A percentile compares a stretch with the other conserved stretches of the same genome.
These are phyloP conservation scores for Pseudogymnoascus sp. DNA, from an alignment of 2,329 filamentous ascomycete species.

Conservation along the genomic window DNA sequence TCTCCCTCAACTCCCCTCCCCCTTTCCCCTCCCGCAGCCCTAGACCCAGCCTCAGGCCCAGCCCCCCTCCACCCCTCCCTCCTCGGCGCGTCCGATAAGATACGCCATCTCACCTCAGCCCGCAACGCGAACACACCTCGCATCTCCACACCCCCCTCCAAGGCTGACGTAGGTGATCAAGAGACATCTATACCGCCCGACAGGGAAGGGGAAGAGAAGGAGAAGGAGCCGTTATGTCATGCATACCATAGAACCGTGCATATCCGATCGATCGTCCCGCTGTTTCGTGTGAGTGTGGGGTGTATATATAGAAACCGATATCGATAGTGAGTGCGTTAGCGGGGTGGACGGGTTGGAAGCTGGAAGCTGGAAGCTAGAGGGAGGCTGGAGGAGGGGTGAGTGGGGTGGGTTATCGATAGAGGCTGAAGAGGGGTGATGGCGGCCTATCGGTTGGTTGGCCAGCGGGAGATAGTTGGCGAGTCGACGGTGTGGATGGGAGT, in stretches of 20 bases:
- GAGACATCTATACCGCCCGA: neutral
- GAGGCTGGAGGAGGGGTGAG: neutral
- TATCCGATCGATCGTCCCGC: neutral
- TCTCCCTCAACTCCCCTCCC: too few species aligned
- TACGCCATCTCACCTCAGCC: neutral
- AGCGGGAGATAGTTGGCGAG: neutral
- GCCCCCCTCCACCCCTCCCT: neutral
- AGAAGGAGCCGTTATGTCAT: neutral
- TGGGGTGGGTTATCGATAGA: neutral
- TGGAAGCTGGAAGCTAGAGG: neutral
- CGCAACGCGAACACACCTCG: neutral
- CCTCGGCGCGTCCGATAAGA: neutral
- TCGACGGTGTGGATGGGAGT: neutral
- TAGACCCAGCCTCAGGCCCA: neutral
- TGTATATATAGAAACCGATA: neutral
- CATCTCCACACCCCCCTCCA: neutral
- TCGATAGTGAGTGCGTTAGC: neutral
- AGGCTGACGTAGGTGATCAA: neutral
- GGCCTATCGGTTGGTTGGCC: neutral
- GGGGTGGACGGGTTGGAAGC: too few species aligned
- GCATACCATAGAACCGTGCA: neutral
- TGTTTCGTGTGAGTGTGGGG: neutral
- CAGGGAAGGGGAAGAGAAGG: neutral
- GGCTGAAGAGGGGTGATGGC: neutral
- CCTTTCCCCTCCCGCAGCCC: neutral